These are phyloP conservation scores for Hypoxylon fragiforme DNA, from an alignment of 495 filamentous ascomycete genomes.

Conservation along the genomic window DNA sequence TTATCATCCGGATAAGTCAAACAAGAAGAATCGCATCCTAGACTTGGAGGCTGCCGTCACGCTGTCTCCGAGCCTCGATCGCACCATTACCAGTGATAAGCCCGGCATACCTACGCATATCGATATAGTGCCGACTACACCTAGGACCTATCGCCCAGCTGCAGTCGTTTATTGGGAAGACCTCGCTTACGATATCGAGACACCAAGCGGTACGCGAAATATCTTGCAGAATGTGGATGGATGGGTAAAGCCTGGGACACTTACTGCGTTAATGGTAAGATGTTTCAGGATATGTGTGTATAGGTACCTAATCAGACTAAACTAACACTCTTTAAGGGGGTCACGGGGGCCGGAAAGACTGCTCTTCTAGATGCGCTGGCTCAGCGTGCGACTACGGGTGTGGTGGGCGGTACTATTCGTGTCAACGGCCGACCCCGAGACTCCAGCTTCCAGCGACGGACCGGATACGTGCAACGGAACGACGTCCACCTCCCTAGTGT, in stretches of 20 bases:
- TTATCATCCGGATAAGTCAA: too few species aligned
- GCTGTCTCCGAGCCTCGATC: constrained; percentile 55
- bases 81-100: constrained; percentile 41
- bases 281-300: constrained; percentile 42
- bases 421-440: constrained; percentile 71
- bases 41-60: constrained; percentile 39
- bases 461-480: constrained; percentile 79
- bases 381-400: constrained; percentile 75
- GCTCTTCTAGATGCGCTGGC: constrained; percentile 74
- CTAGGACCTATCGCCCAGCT: too few species aligned
- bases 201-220: constrained; percentile 70
- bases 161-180: constrained; percentile 78
- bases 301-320: not conserved
- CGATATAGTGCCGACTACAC: too few species aligned
- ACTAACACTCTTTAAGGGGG: constrained; percentile 52
- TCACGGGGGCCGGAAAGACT: constrained; percentile 72
- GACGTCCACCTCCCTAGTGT: constrained; percentile 50
- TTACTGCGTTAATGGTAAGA: constrained; percentile 83
- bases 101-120: constrained; percentile 47
- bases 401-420: constrained; percentile 77
- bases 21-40: constrained; percentile 35
- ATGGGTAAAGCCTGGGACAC: constrained; percentile 86
- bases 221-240: constrained; percentile 83
- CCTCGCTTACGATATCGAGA: constrained; percentile 85
- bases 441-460: constrained; percentile 77